Conservation (phyloP, 2,329 filamentous ascomycete genomes). For the Hypoxylon sp. region DNA sequence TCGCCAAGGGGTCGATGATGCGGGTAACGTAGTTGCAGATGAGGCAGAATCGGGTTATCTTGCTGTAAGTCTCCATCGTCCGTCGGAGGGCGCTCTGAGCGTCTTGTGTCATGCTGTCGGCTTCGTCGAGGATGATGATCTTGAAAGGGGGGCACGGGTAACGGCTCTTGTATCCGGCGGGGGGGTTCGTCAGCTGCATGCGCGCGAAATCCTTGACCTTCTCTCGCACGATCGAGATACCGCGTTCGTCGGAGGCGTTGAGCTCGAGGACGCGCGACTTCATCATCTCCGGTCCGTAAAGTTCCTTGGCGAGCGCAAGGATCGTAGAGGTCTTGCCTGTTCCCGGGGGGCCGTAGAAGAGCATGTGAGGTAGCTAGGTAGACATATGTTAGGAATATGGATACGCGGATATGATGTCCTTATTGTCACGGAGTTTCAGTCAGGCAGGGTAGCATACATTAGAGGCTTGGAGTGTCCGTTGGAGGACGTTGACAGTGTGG, state of each 20-base stretch:
- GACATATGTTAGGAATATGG: conserved; percentile 1
- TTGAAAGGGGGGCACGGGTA: conserved; percentile 98
- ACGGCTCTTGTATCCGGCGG: conserved; percentile 69
- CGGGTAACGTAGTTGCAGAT: conserved; percentile 99
- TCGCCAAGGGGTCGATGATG: conserved; percentile 95
- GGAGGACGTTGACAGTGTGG: conserved; percentile 91
- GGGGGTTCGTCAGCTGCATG: conserved; percentile 88
- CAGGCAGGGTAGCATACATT: conserved; percentile 64
- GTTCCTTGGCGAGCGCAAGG: conserved; percentile 93
- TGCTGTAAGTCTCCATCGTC: conserved; percentile 98
- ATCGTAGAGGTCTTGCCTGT: conserved; percentile 99
- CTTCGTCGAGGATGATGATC: conserved; percentile 97
- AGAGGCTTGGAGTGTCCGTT: conserved; percentile 90
- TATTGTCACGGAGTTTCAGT: not conserved
- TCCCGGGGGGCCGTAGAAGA: conserved; percentile 97
- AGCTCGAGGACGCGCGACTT: conserved; percentile 96
- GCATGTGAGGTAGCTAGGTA: conserved; percentile 90
- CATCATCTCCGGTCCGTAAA: conserved; percentile 94
- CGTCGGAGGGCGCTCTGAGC: conserved; percentile 90
- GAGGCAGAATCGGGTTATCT: conserved; percentile 95
- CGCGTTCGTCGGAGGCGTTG: conserved; percentile 98
- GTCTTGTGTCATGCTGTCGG: conserved; percentile 98
- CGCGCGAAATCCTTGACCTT: conserved; percentile 99
- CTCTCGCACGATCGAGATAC: conserved; percentile 94
- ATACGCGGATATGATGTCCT: not conserved